Percentiles rank a stretch among this genome's conserved stretches.
phyloP scores from a whole-genome alignment of 139 green algal genomes.

The Dunaliella primolecta region DNA sequence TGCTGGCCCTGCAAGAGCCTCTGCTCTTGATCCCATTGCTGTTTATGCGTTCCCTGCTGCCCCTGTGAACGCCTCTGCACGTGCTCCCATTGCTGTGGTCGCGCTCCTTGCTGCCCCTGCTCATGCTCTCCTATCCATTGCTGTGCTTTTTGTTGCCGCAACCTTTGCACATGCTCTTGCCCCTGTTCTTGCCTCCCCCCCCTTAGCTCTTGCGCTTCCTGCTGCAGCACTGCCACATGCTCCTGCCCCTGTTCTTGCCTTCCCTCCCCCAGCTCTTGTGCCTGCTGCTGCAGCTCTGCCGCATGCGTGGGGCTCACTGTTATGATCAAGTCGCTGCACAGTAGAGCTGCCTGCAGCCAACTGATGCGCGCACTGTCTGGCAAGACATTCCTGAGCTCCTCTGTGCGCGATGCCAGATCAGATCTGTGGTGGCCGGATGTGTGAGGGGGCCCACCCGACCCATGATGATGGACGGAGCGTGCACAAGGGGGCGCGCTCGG shows the following conservation, averaged over 20 bases:
- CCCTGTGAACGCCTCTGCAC: too few relatives aligned
- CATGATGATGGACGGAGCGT: too few relatives aligned
- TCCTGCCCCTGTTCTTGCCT: background rate
- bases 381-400: background rate
- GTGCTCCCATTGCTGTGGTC: too few relatives aligned
- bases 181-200: too few relatives aligned
- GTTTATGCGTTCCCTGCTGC: too few relatives aligned
- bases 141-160: background rate
- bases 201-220: too few relatives aligned
- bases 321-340: slow-evolving; percentile 51
- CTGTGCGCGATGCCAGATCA: background rate
- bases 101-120: slow-evolving; percentile 1
- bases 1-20: too few relatives aligned
- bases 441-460: too few relatives aligned
- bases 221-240: background rate
- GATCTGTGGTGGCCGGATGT: too few relatives aligned
- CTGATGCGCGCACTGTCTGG: slow-evolving; percentile 44
- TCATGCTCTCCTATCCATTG: background rate
- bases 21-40: too few relatives aligned
- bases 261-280: too few relatives aligned
- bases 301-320: slow-evolving; percentile 80
- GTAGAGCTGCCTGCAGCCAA: slow-evolving; percentile 69
- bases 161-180: background rate
- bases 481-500: too few relatives aligned
- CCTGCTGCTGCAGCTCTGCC: slow-evolving; percentile 46